Conservation (phyloP, 2,329 filamentous ascomycete species). For the Cordyceps tenuipes region DNA sequence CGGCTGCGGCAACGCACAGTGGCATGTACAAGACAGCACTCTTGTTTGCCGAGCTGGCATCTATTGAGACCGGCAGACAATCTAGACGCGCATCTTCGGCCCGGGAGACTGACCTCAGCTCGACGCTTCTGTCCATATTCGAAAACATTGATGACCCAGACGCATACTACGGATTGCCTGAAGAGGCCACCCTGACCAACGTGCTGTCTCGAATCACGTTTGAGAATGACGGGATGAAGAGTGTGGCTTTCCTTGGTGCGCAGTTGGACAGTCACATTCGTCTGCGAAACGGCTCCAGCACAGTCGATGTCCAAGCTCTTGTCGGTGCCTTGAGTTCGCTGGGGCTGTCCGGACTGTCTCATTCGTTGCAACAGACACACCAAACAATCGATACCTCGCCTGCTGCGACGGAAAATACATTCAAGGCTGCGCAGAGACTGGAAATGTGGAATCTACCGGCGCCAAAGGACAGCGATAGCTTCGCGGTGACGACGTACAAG, state of each 20-base stretch:
- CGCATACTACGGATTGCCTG: conserved; percentile 84
- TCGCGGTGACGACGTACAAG: conserved; percentile 66
- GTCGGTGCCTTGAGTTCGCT: conserved; percentile 71
- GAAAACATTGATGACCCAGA: conserved; percentile 93
- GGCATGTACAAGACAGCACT: conserved; percentile 83
- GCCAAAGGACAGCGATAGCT: conserved; percentile 52
- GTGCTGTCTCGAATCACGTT: conserved; percentile 80
- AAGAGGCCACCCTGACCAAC: conserved; percentile 65
- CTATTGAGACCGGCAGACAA: conserved; percentile 45
- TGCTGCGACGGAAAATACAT: conserved; percentile 60
- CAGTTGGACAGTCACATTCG: conserved; percentile 81
- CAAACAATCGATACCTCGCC: conserved; percentile 50
- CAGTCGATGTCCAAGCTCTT: conserved; percentile 57
- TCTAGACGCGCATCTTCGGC: conserved; percentile 60
- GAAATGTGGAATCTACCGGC: conserved; percentile 88
- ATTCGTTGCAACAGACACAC: conserved; percentile 65
- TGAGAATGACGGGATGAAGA: conserved; percentile 79
- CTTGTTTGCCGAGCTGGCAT: conserved; percentile 68
- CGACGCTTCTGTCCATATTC: conserved; percentile 74
- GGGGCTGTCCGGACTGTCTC: conserved; percentile 78
- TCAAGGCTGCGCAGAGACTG: conserved; percentile 70
- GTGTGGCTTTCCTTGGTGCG: conserved; percentile 81
- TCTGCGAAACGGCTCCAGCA: conserved; percentile 44
- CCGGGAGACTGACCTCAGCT: conserved; percentile 47
- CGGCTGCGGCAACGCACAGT: conserved; percentile 65